phyloP scores from a whole-genome alignment of 129 eudicot species.

The Escallonia herrerae region DNA sequence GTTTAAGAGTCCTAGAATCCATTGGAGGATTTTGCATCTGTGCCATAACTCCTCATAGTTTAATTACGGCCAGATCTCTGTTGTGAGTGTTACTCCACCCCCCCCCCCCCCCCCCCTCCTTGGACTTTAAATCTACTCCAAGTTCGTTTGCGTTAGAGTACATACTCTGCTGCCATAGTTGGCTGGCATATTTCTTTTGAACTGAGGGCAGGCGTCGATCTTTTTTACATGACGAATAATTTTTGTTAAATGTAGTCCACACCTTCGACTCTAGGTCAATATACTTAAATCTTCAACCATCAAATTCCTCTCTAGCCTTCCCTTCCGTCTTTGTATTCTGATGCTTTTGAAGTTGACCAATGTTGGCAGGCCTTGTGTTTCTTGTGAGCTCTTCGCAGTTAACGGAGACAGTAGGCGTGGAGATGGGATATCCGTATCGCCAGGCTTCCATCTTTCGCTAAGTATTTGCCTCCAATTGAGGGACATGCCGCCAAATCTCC shows the following conservation, averaged over 20 bases:
- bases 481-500: slow-evolving; percentile 35
- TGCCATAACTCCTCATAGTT: background rate
- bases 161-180: no score
- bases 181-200: no score
- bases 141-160: no score
- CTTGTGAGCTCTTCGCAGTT: slow-evolving; percentile 49
- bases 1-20: background rate
- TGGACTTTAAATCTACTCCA: no score
- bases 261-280: slow-evolving; percentile 8
- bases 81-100: no score
- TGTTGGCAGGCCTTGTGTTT: slow-evolving; percentile 47
- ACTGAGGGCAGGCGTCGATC: no score
- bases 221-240: no score
- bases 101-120: no score
- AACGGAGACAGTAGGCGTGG: slow-evolving; percentile 40
- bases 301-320: background rate
- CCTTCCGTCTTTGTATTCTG: background rate
- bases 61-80: no score
- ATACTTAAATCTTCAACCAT: background rate
- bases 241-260: background rate
- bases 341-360: slow-evolving; percentile 8
- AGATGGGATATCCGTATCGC: slow-evolving; percentile 31
- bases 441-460: slow-evolving; percentile 51
- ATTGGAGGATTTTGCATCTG: background rate
- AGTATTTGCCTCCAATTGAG: slow-evolving; percentile 65